A percentile compares a stretch with the other conserved stretches of the same genome.
Evolutionary conservation across 768 basidiomycete species (phyloP).

Genomic region (Suillus paluster): DNA sequence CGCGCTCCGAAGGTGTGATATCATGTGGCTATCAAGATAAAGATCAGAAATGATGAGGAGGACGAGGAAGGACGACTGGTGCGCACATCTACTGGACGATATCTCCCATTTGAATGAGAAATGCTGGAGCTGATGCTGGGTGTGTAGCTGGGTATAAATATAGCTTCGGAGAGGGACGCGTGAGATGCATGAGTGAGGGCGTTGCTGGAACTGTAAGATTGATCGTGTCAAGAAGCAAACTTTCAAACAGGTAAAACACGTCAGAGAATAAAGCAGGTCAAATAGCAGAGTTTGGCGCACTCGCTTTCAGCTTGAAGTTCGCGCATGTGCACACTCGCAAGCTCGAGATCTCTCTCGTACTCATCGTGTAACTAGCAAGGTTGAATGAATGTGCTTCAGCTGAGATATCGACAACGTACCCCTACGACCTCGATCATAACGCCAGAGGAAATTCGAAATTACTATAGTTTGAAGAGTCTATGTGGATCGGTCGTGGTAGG

Average conservation of each 20-base stretch:
- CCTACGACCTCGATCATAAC: constrained; percentile 37
- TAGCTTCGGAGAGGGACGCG: constrained; percentile 30
- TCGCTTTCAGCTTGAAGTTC: constrained; percentile 38
- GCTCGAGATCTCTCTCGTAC: constrained; percentile 30
- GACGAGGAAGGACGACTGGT: constrained; percentile 13
- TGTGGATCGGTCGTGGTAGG: too few relatives aligned
- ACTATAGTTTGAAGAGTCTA: too few relatives aligned
- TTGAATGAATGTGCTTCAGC: neutral
- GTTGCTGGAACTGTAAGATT: constrained; percentile 37
- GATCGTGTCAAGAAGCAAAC: constrained; percentile 38
- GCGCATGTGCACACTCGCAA: constrained; percentile 30
- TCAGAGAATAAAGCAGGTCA: neutral
- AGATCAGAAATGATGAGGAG: neutral
- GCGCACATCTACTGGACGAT: constrained; percentile 30
- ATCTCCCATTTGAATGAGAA: constrained; percentile 31
- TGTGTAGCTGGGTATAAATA: constrained; percentile 15
- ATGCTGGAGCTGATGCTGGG: constrained; percentile 8
- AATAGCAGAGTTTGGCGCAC: constrained; percentile 18
- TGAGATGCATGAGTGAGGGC: constrained; percentile 36
- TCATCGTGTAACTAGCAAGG: constrained; percentile 25
- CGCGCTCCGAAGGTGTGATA: constrained; percentile 19
- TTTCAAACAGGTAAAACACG: constrained; percentile 5
- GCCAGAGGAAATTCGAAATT: constrained; percentile 34
- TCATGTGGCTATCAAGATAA: constrained; percentile 23
- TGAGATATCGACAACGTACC: constrained; percentile 25